Conservation (phyloP, 2,329 filamentous ascomycete genomes). For the Elsinoe australis region DNA sequence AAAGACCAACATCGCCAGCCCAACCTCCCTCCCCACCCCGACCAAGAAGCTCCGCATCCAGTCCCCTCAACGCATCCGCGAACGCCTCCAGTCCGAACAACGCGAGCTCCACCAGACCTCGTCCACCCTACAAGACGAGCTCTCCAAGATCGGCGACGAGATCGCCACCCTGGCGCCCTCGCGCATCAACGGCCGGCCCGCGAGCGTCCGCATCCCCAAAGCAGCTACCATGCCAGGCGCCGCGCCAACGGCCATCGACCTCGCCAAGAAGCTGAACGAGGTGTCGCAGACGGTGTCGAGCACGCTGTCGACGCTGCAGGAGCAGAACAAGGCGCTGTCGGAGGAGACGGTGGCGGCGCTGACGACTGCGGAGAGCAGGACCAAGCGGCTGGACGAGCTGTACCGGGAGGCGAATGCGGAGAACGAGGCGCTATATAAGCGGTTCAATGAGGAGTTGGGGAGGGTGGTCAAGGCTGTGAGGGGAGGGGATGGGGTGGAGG, state of each 20-base stretch:
- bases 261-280: slow-evolving; percentile 52
- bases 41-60: slow-evolving; percentile 60
- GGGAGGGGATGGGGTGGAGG: slow-evolving; percentile 69
- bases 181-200: slow-evolving; percentile 39
- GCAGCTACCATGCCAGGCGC: slow-evolving; percentile 9
- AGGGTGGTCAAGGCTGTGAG: slow-evolving; percentile 72
- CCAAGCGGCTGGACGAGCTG: slow-evolving; percentile 74
- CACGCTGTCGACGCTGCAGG: slow-evolving; percentile 51
- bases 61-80: slow-evolving; percentile 61
- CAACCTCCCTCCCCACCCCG: slow-evolving; percentile 35
- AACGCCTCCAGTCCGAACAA: slow-evolving; percentile 77
- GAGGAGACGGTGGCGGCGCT: slow-evolving; percentile 65
- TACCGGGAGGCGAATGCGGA: slow-evolving; percentile 83
- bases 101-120: slow-evolving; percentile 64
- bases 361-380: slow-evolving; percentile 66
- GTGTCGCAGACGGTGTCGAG: slow-evolving; percentile 61
- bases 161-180: slow-evolving; percentile 46
- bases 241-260: slow-evolving; percentile 32
- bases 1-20: slow-evolving; percentile 21
- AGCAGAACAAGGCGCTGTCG: slow-evolving; percentile 57
- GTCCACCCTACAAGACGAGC: slow-evolving; percentile 61
- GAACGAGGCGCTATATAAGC: slow-evolving; percentile 86
- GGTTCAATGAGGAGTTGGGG: slow-evolving; percentile 83
- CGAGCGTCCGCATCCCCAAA: slow-evolving; percentile 31
- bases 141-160: slow-evolving; percentile 73